Evolutionary conservation across 208 protist species (phyloP), one percentile per base, ranked within the genome.

Genomic region (Blechomonas ayalai): DNA sequence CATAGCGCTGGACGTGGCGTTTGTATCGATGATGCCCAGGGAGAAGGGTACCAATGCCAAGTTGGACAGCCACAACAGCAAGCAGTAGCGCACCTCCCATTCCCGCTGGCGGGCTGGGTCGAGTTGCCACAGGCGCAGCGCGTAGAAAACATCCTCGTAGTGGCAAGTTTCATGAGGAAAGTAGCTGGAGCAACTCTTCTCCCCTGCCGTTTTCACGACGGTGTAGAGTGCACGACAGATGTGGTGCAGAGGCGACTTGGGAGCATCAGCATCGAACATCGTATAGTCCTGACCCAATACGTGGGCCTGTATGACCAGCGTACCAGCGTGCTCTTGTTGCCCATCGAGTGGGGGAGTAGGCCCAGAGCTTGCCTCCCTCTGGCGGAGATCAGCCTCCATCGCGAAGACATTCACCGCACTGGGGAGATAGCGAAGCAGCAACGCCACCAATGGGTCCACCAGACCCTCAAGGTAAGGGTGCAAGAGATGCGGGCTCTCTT

Each of bases 21-120:
- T 34, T 6, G 77, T 73, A 74, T 98, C 96, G 16, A 99, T 85
- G 46, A 92, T 60, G 24, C 53, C 50, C 10, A 99, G 69, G 20
- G 87, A 70, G 61, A 99, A 99, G 6, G 97, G 97, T 5, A 98
- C 82, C 16, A 98, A 77, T 8, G 97, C 75, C 20, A 98, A 70
- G 42, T 98, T 90, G 18, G 85, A 96, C 0, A 99, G 74, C 97
- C 97, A 99, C 3, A 98, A 61, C 22, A 98, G 61, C 19, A 98
- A 57, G 41, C 96, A 81, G 78, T 98, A 99, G 36, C 95, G 80
- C 39, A 91, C 77, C 62, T 98, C 82, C 97, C 96, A 98, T 56
- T 86, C 76, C 15, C 72, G 72, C 35, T 64, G 82, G 32, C 56
- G 65, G 2, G 19, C 26, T 16, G 45, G 50, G 52, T 68, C 63